Base-by-base conservation (phyloP, 345 rosid genomes). In the Sisymbrium irio region DNA sequence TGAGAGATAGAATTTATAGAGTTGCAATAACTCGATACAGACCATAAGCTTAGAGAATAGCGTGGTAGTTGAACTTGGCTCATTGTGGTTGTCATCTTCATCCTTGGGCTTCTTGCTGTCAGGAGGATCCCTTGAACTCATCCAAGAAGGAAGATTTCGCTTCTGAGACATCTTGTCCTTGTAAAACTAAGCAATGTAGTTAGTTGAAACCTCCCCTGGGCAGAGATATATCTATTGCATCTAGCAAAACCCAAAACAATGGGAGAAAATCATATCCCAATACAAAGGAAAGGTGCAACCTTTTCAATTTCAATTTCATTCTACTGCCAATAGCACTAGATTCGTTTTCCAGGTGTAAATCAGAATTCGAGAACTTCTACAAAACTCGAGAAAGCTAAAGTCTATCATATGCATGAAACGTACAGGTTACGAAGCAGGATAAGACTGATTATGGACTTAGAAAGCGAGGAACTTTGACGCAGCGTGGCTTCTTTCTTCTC, bases 121-220 rank as follows among this genome's bases (percentile, higher is more conserved):
- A n/a, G n/a, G 62, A 40, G 68, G 62, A 14, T 76, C 84, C 53
- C 80, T 75, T 14, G 86, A 75, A 77, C 80, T 81, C 92, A 87
- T 89, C 97, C 96, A 89, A 45, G 89, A 85, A 19, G 97, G 96
- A 84, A 89, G 92, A 82, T 76, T 84, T 22, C 90, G 84, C 67
- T 81, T 83, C 41, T 78, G 83, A 41, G 74, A 56, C 85, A 77
- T 73, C 50, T 69, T 65, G 10, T 27, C 15, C 70, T 41, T 45
- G 20, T 0, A 8, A 35, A 22, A 1, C 5, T 46, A 58, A 33
- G 65, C 5, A 17, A 10, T n/a, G 54, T 59, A 42, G 30, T 27
- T 15, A 55, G 54, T 28, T 7, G 14, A 55, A 68, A 18, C 56
- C 45, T 13, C 25, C 25, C 25, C 25, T 41, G 53, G 37, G 49